Evolutionary conservation across 805 yeast genomes (phyloP), one percentile per base, ranked within the genome.

Genomic region (Yarrowia keelungensis): DNA sequence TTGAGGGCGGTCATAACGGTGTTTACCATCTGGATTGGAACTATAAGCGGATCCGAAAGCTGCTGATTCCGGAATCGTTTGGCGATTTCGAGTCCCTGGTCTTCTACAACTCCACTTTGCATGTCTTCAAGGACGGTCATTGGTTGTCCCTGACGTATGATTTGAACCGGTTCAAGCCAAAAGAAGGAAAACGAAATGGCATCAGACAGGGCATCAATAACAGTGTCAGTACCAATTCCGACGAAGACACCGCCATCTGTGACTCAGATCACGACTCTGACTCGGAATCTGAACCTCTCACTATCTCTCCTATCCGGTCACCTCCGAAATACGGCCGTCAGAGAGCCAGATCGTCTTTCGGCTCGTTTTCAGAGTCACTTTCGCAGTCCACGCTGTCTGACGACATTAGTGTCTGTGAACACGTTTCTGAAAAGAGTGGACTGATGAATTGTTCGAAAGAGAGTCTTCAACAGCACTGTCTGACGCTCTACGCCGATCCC

Each of bases 21-120:
- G 51, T 59, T 16, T 59, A 43, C 42, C 65, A 59, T n/a, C 65
- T 59, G 16, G 65, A 59, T 35, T 59, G 65, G 65, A 59, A 59
- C 42, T 35, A 59, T 42, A 59, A 59, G n/a, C 65, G 65, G 16
- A 43, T 59, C 35, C 50, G 65, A 15, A 59, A 59, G 9, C 51
- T 59, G 42, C 41, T 45, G 3, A 19, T 59, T 8, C 65, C 65
- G 43, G 65, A 43, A 19, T 16, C 65, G 10, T 59, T 43, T 16
- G 42, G 51, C 51, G 42, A 32, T 8, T 43, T 45, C 16, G 50
- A 16, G 43, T 45, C 51, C 7, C 51, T 59, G 5, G 65, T 14
- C 2, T 59, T 59, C 16, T 45, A 32, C 42, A 51, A 42, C 42
- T 43, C 65, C 16, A 3, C 51, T 16, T 16, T 59, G 65, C 65